Percentiles rank a stretch among this genome's conserved stretches.
Conservation (phyloP, 2,329 filamentous ascomycete genomes). For the Aspergillus sp. region DNA sequence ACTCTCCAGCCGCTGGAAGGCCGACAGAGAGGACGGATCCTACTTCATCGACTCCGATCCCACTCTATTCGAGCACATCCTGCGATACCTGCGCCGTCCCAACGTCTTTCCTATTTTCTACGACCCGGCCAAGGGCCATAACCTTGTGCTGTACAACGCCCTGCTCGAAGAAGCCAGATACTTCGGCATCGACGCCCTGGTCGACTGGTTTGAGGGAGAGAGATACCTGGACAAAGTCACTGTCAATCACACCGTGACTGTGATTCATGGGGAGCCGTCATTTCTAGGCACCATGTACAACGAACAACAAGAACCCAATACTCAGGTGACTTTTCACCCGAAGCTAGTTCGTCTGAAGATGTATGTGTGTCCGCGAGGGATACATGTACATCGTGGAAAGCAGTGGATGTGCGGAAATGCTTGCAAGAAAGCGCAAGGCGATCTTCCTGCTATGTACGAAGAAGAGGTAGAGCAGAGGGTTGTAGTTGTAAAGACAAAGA, state of each 20-base stretch:
- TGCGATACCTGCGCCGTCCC: slow-evolving; percentile 6
- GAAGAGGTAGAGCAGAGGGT: too few species aligned
- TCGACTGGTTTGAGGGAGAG: not conserved
- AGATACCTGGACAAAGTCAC: not conserved
- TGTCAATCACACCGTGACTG: not conserved
- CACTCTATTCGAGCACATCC: slow-evolving; percentile 10
- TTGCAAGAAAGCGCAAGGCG: too few species aligned
- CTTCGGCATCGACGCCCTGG: not conserved
- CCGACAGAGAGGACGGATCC: not conserved
- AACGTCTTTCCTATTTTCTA: slow-evolving; percentile 3
- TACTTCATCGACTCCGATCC: slow-evolving; percentile 14
- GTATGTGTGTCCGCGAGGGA: too few species aligned
- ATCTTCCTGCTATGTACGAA: too few species aligned
- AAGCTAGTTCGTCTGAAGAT: too few species aligned
- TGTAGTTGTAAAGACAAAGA: too few species aligned
- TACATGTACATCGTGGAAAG: too few species aligned
- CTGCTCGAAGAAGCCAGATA: slow-evolving; percentile 6
- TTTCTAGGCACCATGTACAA: too few species aligned
- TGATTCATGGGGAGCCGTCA: too few species aligned
- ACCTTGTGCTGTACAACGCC: not conserved
- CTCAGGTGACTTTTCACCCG: too few species aligned
- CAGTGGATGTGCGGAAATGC: too few species aligned
- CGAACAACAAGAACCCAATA: too few species aligned
- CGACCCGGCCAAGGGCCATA: not conserved
- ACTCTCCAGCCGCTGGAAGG: slow-evolving; percentile 1